Base-by-base conservation (phyloP, 805 yeast species). In the Kazachstania kunashirensis region DNA sequence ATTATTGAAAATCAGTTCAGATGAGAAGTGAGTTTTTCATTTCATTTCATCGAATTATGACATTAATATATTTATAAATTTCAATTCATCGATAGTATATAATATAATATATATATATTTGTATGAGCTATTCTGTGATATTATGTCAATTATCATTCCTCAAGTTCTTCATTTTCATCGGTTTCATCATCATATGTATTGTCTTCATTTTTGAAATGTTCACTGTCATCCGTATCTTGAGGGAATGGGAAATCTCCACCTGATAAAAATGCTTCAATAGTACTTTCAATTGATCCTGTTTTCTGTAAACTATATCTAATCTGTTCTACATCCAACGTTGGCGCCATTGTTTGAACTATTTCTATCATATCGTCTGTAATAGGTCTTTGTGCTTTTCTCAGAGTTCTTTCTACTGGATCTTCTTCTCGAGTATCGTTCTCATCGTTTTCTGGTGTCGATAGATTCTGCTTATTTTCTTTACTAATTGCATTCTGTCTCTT, bases 281-380 rank as follows among this genome's bases (percentile, higher is more conserved):
- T 88, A 7, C 60, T 71, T 55, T 84, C 88, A 1, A 88, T 88
- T 6, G 82, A 77, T 0, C 94, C 94, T 0, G 92, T 75, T 41
- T 74, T 66, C 50, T 78, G 76, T 43, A 92, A 68, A 54, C 82
- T 94, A 43, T 68, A 66, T 42, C 77, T 67, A 42, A 92, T 84
- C 53, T 83, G 94, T 6, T 72, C 82, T 4, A 61, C 69, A 1
- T 82, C 67, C 23, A 84, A 62, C 15, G 67, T 66, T 4, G 96
- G 96, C 0, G 86, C 95, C 38, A 89, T 66, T 29, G 85, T 76
- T 47, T 77, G 82, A 2, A 89, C 96, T 0, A 83, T 78, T 44
- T 81, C 92, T 30, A 89, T 68, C 97, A 89, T 89, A 39, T 72
- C 73, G 5, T 65, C 66, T 3, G 79, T 76, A 16, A 80, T 77